Conservation (phyloP, 2,329 filamentous ascomycete species). For the Dichotomopilus funicola region DNA sequence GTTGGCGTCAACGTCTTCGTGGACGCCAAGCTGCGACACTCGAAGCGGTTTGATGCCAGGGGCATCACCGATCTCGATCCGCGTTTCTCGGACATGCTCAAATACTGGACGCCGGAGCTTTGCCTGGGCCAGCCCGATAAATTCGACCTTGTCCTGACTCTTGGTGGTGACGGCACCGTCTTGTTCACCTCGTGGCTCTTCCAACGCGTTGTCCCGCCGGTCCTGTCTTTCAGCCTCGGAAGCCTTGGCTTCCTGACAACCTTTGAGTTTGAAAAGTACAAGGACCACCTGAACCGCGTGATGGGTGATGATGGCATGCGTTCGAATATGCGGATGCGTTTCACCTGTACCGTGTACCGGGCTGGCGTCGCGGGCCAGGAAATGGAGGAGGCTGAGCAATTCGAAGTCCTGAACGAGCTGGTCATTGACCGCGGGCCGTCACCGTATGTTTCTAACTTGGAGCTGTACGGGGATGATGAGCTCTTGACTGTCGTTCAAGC, state of each 20-base stretch:
- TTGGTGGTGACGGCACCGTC: constrained; percentile 81
- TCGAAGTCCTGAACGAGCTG: constrained; percentile 96
- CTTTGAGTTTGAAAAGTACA: constrained; percentile 83
- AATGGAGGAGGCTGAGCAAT: constrained; percentile 85
- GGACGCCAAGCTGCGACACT: constrained; percentile 86
- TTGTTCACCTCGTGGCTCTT: constrained; percentile 90
- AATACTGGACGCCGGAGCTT: constrained; percentile 93
- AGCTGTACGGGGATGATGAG: constrained; percentile 92
- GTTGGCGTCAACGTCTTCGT: constrained; percentile 96
- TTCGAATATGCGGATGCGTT: constrained; percentile 96
- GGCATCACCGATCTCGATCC: constrained; percentile 67
- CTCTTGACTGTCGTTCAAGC: constrained; percentile 93
- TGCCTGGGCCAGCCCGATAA: constrained; percentile 92
- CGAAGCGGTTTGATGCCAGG: constrained; percentile 76
- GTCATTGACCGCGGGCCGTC: constrained; percentile 97
- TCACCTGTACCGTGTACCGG: constrained; percentile 95
- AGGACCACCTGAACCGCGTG: constrained; percentile 75
- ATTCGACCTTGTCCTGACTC: constrained; percentile 87
- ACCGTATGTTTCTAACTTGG: constrained; percentile 93
- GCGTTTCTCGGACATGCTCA: constrained; percentile 75
- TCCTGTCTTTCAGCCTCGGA: constrained; percentile 76
- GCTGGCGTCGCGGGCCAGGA: constrained; percentile 54
- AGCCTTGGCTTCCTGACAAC: constrained; percentile 84
- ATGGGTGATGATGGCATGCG: constrained; percentile 96
- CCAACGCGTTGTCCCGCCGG: constrained; percentile 78